A percentile compares a stretch with the other conserved stretches of the same genome.
phyloP scores from a whole-genome alignment of 2,329 filamentous ascomycete genomes.

The Gnomoniopsis sp. region DNA sequence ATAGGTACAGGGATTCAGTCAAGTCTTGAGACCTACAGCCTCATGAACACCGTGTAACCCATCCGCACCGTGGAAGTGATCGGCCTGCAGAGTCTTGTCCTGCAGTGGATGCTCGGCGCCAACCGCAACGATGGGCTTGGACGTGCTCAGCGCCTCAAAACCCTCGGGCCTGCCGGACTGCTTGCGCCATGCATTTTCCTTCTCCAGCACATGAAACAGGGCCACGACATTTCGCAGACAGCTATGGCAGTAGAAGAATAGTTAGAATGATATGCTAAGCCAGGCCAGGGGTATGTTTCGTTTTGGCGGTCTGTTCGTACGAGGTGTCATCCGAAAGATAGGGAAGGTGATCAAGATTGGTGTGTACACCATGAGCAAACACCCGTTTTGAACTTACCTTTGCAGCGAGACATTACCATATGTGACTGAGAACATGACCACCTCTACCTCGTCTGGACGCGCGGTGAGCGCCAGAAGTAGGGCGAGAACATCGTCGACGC shows the following conservation, averaged over 20 bases:
- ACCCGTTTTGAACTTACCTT: constrained; percentile 50
- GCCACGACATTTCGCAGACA: constrained; percentile 87
- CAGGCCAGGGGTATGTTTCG: neutral
- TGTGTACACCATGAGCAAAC: neutral
- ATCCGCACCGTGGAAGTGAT: constrained; percentile 82
- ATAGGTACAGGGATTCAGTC: neutral
- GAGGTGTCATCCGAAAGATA: constrained; percentile 5
- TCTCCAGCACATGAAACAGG: constrained; percentile 87
- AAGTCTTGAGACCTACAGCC: constrained; percentile 34
- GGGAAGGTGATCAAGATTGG: neutral
- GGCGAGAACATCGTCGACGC: constrained; percentile 88
- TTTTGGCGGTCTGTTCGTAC: neutral
- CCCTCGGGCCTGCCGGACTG: constrained; percentile 63
- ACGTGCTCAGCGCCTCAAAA: constrained; percentile 68
- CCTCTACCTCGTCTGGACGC: constrained; percentile 77
- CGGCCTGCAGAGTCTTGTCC: constrained; percentile 74
- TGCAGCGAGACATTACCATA: constrained; percentile 91
- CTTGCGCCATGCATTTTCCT: constrained; percentile 81
- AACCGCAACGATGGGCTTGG: constrained; percentile 80
- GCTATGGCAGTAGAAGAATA: constrained; percentile 37
- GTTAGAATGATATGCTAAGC: neutral
- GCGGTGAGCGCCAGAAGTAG: constrained; percentile 83
- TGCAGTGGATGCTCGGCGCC: constrained; percentile 83
- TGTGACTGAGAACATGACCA: constrained; percentile 81
- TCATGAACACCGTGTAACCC: constrained; percentile 74